A percentile compares a stretch with the other conserved stretches of the same genome.
These are phyloP conservation scores for Halteria grandinella DNA, from an alignment of 73 alveolate species.

Conservation along the genomic window DNA sequence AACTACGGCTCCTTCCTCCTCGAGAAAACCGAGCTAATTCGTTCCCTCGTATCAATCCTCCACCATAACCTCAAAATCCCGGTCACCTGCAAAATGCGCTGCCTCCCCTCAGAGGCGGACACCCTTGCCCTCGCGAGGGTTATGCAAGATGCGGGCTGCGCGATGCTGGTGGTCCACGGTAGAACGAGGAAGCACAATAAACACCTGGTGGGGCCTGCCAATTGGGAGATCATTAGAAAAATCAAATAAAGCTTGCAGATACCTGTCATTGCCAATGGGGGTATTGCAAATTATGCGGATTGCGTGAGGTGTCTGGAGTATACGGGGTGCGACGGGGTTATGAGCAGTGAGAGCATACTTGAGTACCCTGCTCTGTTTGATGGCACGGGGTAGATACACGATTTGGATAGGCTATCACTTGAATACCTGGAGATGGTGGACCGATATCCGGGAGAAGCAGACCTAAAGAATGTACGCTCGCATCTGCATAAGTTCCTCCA, in stretches of 20 bases:
- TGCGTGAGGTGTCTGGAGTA: constrained; percentile 85
- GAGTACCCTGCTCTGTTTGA: constrained; percentile 85
- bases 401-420: constrained; percentile 73
- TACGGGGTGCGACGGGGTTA: constrained; percentile 96
- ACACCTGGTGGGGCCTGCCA: constrained; percentile 77
- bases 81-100: constrained; percentile 88
- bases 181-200: constrained; percentile 84
- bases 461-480: constrained; percentile 68
- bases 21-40: constrained; percentile 86
- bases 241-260: constrained; percentile 85
- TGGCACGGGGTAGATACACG: constrained; percentile 56
- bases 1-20: constrained; percentile 96
- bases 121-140: constrained; percentile 84
- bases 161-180: constrained; percentile 87
- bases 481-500: constrained; percentile 76
- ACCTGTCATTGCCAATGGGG: constrained; percentile 99
- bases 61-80: constrained; percentile 83
- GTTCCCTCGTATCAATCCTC: constrained; percentile 66
- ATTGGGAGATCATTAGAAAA: constrained; percentile 92
- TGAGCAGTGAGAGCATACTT: constrained; percentile 88
- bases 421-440: constrained; percentile 75
- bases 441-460: constrained; percentile 53
- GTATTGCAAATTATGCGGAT: constrained; percentile 88
- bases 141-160: constrained; percentile 86
- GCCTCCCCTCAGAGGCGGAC: constrained; percentile 74